phyloP scores from a whole-genome alignment of 306 rosid species.

The Neltuma alba region DNA sequence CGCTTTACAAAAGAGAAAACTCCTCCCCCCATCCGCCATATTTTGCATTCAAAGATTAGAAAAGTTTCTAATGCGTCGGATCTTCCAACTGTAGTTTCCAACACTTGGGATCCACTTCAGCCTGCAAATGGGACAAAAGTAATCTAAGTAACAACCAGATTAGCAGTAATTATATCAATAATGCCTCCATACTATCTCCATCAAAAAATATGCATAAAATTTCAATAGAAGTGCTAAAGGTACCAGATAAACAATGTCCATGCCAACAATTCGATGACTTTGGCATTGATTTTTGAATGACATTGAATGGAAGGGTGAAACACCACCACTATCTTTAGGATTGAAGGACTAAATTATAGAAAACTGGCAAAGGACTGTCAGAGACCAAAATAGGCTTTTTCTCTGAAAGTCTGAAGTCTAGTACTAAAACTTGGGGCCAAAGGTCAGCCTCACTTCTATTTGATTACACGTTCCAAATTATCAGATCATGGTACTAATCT shows the following conservation, averaged over 20 bases:
- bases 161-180: background rate
- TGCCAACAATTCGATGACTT: background rate
- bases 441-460: background rate
- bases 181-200: background rate
- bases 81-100: slow-evolving; percentile 67
- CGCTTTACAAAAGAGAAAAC: too few relatives aligned
- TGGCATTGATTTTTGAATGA: background rate
- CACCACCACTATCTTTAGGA: background rate
- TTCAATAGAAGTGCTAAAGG: background rate
- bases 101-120: slow-evolving; percentile 65
- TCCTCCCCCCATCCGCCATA: too few relatives aligned
- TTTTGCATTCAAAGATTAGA: background rate
- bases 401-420: background rate
- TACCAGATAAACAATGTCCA: background rate
- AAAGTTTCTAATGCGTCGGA: slow-evolving; percentile 28
- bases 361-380: background rate
- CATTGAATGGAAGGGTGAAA: background rate
- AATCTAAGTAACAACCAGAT: background rate
- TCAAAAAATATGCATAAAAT: background rate
- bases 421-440: background rate
- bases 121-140: slow-evolving; percentile 45
- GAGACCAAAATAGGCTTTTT: background rate
- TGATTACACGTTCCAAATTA: background rate
- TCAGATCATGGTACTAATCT: background rate
- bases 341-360: background rate